These are phyloP conservation scores for Phyllosticta capitalensis DNA, from an alignment of 2,329 filamentous ascomycete species.

Conservation along the genomic window DNA sequence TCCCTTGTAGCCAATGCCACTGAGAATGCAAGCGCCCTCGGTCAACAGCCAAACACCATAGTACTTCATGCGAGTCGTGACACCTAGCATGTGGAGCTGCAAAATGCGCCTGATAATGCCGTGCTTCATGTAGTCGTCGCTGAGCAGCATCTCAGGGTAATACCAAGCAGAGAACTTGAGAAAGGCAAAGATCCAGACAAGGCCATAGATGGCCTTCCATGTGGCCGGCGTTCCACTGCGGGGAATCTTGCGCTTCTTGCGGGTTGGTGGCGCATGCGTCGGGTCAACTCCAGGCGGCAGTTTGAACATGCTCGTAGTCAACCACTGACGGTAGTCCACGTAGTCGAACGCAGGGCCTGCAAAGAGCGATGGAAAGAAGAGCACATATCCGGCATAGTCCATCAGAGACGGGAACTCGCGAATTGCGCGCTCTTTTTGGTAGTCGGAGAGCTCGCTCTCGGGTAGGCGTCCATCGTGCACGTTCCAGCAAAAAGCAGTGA, in stretches of 20 bases:
- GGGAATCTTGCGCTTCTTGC: constrained; percentile 86
- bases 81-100: constrained; percentile 72
- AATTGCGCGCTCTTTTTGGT: constrained; percentile 75
- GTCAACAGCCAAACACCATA: constrained; percentile 93
- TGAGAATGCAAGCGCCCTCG: constrained; percentile 88
- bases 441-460: constrained; percentile 69
- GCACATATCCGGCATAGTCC: constrained; percentile 79
- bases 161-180: constrained; percentile 63
- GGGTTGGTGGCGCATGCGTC: constrained; percentile 71
- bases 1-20: constrained; percentile 89
- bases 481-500: constrained; percentile 96
- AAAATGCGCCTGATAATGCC: constrained; percentile 64
- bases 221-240: constrained; percentile 78
- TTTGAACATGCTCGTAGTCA: constrained; percentile 92
- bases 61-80: constrained; percentile 82
- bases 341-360: constrained; percentile 91
- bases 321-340: constrained; percentile 82
- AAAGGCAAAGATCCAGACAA: constrained; percentile 72
- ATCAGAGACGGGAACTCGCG: constrained; percentile 62
- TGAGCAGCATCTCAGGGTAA: constrained; percentile 52
- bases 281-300: constrained; percentile 73
- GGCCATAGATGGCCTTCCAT: constrained; percentile 62
- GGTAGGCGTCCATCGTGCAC: constrained; percentile 83
- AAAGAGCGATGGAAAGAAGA: constrained; percentile 90
- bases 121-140: constrained; percentile 57